phyloP scores from a whole-genome alignment of 306 rosid genomes.

The Citrullus colocynthis region DNA sequence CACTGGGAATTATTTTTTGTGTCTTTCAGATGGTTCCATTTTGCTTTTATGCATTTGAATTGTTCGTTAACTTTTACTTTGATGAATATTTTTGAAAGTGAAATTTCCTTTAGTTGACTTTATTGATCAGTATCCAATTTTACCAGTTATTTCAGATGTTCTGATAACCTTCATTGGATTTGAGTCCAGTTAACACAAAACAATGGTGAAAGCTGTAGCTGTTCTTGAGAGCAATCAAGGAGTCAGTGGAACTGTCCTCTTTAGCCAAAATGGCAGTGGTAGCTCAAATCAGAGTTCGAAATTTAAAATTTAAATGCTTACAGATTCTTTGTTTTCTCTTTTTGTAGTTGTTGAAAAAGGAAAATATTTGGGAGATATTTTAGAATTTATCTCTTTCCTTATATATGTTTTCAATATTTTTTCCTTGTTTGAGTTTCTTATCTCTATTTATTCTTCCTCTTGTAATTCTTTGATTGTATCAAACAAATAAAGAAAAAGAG shows the following conservation, averaged over 20 bases:
- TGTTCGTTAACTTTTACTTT: neutral
- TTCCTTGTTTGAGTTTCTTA: too few relatives aligned
- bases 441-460: too few relatives aligned
- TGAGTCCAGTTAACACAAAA: constrained; percentile 59
- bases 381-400: too few relatives aligned
- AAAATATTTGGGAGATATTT: too few relatives aligned
- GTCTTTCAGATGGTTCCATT: neutral
- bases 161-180: neutral
- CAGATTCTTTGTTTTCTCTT: neutral
- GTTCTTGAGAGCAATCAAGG: constrained; percentile 59
- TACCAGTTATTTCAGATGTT: neutral
- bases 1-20: neutral
- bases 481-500: too few relatives aligned
- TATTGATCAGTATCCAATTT: neutral
- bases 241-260: constrained; percentile 53
- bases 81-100: neutral
- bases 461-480: too few relatives aligned
- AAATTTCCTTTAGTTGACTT: neutral
- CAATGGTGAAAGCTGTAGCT: constrained; percentile 87
- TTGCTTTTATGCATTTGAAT: neutral
- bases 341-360: neutral
- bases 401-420: too few relatives aligned
- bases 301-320: neutral
- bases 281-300: neutral
- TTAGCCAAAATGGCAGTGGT: constrained; percentile 82